A percentile compares a stretch with the other conserved stretches of the same genome.
Evolutionary conservation across 192 early-diverging fungal genomes (phyloP).

Genomic region (Coemansia sp.): DNA sequence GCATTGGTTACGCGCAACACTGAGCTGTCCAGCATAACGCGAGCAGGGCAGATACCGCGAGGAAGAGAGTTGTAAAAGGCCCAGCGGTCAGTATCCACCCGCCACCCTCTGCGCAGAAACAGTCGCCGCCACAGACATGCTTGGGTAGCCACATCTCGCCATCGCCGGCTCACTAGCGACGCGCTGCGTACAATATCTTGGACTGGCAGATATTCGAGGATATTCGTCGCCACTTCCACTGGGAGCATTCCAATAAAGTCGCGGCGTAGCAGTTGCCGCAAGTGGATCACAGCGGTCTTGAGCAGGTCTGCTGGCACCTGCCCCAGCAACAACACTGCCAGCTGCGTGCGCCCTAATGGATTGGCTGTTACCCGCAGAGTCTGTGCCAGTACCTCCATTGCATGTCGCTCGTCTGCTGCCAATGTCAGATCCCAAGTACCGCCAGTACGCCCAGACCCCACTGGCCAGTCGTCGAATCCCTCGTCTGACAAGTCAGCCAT

Average conservation of each 20-base stretch:
- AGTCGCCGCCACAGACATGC: slow-evolving; percentile 39
- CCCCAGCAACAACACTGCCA: slow-evolving; percentile 36
- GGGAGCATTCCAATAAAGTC: slow-evolving; percentile 52
- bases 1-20: slow-evolving; percentile 22
- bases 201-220: slow-evolving; percentile 33
- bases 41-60: slow-evolving; percentile 6
- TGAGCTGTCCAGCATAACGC: slow-evolving; percentile 21
- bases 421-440: neutral
- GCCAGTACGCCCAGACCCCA: neutral
- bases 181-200: slow-evolving; percentile 28
- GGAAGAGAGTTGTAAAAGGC: slow-evolving; percentile 32
- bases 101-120: slow-evolving; percentile 35
- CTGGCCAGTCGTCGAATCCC: slow-evolving; percentile 29
- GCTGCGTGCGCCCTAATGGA: slow-evolving; percentile 28
- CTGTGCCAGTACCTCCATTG: slow-evolving; percentile 27
- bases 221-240: slow-evolving; percentile 33
- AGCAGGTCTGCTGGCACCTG: slow-evolving; percentile 39
- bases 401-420: neutral
- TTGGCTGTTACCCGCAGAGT: slow-evolving; percentile 20
- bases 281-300: slow-evolving; percentile 20
- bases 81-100: slow-evolving; percentile 35
- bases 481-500: slow-evolving; percentile 25
- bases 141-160: slow-evolving; percentile 32
- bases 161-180: slow-evolving; percentile 37
- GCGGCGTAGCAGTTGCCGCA: slow-evolving; percentile 39